Evolutionary conservation across 2,329 filamentous ascomycete genomes (phyloP), one percentile per base, ranked within the genome.

Genomic region (Ilyonectria robusta): DNA sequence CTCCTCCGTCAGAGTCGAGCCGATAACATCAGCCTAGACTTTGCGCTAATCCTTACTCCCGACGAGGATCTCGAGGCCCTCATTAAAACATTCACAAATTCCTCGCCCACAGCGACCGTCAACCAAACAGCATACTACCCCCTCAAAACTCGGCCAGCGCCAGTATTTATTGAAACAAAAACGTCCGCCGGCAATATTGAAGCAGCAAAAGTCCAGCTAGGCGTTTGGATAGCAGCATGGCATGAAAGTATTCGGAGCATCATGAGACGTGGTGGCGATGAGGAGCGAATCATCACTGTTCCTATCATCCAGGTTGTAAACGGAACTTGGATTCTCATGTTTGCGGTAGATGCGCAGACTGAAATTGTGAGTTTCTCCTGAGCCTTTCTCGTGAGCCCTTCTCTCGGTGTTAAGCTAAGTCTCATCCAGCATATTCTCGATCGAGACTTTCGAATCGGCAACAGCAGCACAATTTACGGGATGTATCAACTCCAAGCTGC

Each of bases 221-320:
- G 59, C n/a, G 46, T 69, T 17, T 69, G 63, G 59, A 35, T 64
- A 19, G 55, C 67, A 35, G 67, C 67, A 8, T 69, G 67, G 64
- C 56, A 63, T 21, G n/a, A 67, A 19, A 42, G 67, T 31, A 54
- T 69, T 9, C 67, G 63, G n/a, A 50, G 35, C 59, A 57, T 69
- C 6, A 63, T 69, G 37, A 37, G 29, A 10, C 55, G 40, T 8
- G 46, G 54, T 31, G 55, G 54, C 7, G n/a, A 2, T 6, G 7
- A 26, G 2, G 59, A 67, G 26, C 59, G 29, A 3, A 48, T 67
- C 21, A 61, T 67, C 29, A 64, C 67, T 2, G 5, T 67, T 26
- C 67, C 67, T 23, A 21, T 62, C 17, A 50, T 69, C n/a, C 59
- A 64, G 15, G 56, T 69, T 23, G 4, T 58, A 15, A 64, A 35